phyloP scores from a whole-genome alignment of 495 filamentous ascomycete species.

The Sordaria brevicollis region DNA sequence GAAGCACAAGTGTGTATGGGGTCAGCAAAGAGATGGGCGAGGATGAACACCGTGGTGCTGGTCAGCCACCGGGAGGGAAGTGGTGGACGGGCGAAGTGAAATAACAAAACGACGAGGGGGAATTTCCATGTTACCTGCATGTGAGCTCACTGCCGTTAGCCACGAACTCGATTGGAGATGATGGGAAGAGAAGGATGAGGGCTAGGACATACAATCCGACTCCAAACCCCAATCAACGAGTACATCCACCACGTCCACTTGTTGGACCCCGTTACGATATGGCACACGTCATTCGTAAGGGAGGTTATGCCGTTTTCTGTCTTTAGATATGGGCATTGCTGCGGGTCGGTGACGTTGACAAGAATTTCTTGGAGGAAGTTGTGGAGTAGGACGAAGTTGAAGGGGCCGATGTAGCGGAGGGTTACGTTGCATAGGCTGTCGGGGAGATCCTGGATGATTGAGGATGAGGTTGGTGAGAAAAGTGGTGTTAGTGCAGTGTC shows the following conservation, averaged over 20 bases:
- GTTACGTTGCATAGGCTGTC: conserved; percentile 1
- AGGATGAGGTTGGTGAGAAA: too few species aligned
- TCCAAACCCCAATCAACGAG: conserved; percentile 1
- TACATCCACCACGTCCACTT: not conserved
- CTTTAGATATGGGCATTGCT: not conserved
- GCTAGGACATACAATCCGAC: conserved; percentile 2
- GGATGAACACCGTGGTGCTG: conserved; percentile 5
- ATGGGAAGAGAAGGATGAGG: not conserved
- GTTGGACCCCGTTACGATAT: not conserved
- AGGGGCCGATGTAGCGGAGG: not conserved
- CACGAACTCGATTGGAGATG: not conserved
- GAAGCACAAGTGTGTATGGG: conserved; percentile 4
- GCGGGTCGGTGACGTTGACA: not conserved
- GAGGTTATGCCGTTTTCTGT: not conserved
- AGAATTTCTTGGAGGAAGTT: not conserved
- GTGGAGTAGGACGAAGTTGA: not conserved
- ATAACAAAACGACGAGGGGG: conserved; percentile 3
- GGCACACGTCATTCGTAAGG: conserved; percentile 1
- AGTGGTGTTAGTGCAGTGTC: too few species aligned
- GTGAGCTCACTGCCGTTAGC: not conserved
- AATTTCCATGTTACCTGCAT: conserved; percentile 7
- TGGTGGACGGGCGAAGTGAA: conserved; percentile 6
- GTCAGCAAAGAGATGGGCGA: conserved; percentile 2
- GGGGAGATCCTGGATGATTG: too few species aligned
- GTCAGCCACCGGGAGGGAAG: not conserved